These are phyloP conservation scores for Solanum ahanhuiri DNA, from an alignment of 257 asterid species.

Conservation along the genomic window DNA sequence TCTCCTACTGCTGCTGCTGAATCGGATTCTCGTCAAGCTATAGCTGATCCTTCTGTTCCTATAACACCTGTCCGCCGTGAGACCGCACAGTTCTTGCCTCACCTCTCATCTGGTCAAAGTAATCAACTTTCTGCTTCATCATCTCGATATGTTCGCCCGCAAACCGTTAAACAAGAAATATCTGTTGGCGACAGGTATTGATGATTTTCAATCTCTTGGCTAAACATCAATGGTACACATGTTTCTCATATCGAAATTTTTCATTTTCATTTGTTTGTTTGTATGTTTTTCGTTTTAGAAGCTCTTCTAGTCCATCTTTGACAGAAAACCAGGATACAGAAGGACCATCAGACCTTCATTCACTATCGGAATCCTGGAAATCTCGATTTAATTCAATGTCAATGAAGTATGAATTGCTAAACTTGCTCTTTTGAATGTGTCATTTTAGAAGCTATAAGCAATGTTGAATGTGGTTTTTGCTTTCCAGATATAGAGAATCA, in stretches of 20 bases:
- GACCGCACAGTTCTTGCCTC: slow-evolving; percentile 11
- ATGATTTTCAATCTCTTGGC: neutral
- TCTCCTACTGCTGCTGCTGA: slow-evolving; percentile 31
- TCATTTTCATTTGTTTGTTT: neutral
- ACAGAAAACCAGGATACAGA: slow-evolving; percentile 41
- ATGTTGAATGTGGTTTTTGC: neutral
- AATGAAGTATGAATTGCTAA: slow-evolving; percentile 44
- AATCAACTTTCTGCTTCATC: slow-evolving; percentile 41
- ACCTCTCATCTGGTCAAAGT: slow-evolving; percentile 17
- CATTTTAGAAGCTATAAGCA: slow-evolving; percentile 2
- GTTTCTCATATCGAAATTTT: neutral
- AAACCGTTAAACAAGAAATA: slow-evolving; percentile 16
- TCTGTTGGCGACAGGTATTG: slow-evolving; percentile 38
- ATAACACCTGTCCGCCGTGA: slow-evolving; percentile 6
- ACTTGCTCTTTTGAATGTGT: neutral
- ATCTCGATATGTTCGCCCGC: slow-evolving; percentile 26
- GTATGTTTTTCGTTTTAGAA: slow-evolving; percentile 23
- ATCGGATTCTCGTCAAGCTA: slow-evolving; percentile 27
- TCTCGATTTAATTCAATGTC: slow-evolving; percentile 73
- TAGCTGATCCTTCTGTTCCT: slow-evolving; percentile 18
- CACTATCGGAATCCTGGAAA: slow-evolving; percentile 71
- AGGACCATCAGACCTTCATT: slow-evolving; percentile 71
- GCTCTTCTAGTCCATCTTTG: slow-evolving; percentile 27
- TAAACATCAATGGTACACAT: neutral
- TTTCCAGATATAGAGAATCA: slow-evolving; percentile 69